phyloP scores from a whole-genome alignment of 208 protist species.

The Histomonas meleagridis region DNA sequence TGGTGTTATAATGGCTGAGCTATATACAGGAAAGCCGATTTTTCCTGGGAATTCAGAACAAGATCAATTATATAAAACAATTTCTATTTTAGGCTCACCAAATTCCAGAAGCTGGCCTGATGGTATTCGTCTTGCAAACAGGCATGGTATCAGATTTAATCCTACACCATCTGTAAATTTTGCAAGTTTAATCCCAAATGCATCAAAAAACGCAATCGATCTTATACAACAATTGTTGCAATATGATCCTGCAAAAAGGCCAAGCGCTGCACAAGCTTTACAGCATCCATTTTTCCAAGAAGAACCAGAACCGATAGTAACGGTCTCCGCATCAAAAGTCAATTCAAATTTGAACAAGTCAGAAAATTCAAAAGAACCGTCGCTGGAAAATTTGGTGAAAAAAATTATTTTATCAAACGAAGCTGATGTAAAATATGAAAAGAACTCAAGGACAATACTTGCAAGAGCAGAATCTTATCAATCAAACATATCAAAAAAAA shows the following conservation, averaged over 20 bases:
- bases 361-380: no score
- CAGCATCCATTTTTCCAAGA: slow-evolving; percentile 78
- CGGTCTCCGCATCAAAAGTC: no score
- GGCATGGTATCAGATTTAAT: slow-evolving; percentile 79
- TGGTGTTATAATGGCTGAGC: slow-evolving; percentile 64
- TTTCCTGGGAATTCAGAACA: slow-evolving; percentile 70
- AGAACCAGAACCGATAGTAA: no score
- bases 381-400: no score
- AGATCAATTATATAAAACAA: slow-evolving; percentile 89
- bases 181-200: slow-evolving; percentile 66
- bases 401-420: no score
- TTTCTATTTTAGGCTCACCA: slow-evolving; percentile 71
- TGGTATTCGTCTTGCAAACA: slow-evolving; percentile 68
- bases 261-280: slow-evolving; percentile 63
- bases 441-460: no score
- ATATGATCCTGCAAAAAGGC: slow-evolving; percentile 79
- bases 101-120: slow-evolving; percentile 66
- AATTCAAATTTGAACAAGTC: no score
- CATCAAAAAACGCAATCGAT: slow-evolving; percentile 72
- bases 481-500: no score
- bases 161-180: slow-evolving; percentile 59
- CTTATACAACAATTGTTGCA: slow-evolving; percentile 78
- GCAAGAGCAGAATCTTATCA: no score
- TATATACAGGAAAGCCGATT: slow-evolving; percentile 67
- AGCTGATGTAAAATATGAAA: no score